A percentile compares a stretch with the other conserved stretches of the same genome.
Conservation (phyloP, 208 protist genomes). For the Trichomonas gallinae region DNA sequence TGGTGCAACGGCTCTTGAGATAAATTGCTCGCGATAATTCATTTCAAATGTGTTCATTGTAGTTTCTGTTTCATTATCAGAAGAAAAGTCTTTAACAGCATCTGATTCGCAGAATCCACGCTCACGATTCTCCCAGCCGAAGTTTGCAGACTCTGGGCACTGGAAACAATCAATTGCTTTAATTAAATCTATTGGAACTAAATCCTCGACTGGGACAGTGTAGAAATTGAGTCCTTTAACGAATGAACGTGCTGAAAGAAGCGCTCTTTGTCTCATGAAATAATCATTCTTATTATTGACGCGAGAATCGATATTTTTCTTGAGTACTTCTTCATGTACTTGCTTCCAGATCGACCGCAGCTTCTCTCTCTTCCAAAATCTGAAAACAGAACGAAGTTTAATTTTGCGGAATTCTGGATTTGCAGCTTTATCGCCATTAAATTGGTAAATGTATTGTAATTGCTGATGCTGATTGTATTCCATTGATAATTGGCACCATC, state of each 20-base stretch:
- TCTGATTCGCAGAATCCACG: background rate
- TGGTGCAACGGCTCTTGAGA: background rate
- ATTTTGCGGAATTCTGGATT: background rate
- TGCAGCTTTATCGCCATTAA: background rate
- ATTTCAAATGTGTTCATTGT: background rate
- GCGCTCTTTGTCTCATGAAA: background rate
- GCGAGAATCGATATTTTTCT: background rate
- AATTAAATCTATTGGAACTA: background rate
- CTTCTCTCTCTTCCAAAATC: background rate
- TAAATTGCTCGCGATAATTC: background rate
- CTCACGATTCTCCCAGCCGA: background rate
- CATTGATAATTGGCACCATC: background rate
- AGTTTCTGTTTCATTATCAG: background rate
- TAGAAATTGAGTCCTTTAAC: background rate
- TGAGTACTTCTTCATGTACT: background rate
- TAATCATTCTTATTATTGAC: background rate
- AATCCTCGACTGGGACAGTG: background rate
- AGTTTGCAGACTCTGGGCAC: background rate
- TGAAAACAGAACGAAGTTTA: background rate
- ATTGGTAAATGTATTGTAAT: background rate
- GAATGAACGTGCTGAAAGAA: background rate
- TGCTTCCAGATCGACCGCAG: background rate
- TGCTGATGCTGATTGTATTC: background rate
- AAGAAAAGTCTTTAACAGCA: background rate
- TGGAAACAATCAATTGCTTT: background rate